A percentile compares a stretch with the other conserved stretches of the same genome.
Evolutionary conservation across 192 early-diverging fungal genomes (phyloP).

Genomic region (Hyaloraphidium curvatum): DNA sequence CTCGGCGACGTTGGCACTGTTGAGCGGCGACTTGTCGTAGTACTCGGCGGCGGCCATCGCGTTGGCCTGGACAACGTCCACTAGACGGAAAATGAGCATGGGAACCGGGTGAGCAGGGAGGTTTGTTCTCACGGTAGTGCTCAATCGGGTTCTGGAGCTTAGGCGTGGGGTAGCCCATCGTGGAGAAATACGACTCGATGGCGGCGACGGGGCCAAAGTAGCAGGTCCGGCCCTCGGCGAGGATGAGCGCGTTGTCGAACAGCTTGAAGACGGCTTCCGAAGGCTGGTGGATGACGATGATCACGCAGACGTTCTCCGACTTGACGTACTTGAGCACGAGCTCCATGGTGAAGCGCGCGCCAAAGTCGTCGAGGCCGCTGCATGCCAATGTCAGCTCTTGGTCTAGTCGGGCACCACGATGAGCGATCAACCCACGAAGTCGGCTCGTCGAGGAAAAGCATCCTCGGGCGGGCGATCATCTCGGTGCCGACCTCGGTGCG

Average conservation of each 20-base stretch:
- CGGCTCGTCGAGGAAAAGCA: neutral
- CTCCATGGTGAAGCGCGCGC: conserved; percentile 46
- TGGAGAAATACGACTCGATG: conserved; percentile 38
- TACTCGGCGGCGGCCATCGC: neutral
- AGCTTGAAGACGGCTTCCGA: conserved; percentile 58
- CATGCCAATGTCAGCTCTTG: too few relatives aligned
- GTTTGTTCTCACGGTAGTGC: conserved; percentile 22
- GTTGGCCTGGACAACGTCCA: neutral
- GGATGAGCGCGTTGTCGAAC: conserved; percentile 50
- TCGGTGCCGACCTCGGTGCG: conserved; percentile 36
- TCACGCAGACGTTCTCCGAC: conserved; percentile 37
- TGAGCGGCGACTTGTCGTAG: neutral
- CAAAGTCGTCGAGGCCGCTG: neutral
- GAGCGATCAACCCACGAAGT: too few relatives aligned
- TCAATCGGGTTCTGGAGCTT: neutral
- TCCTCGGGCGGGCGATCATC: conserved; percentile 9
- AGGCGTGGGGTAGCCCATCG: conserved; percentile 22
- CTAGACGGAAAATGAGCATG: conserved; percentile 38
- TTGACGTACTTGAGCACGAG: conserved; percentile 47
- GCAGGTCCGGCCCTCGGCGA: conserved; percentile 44
- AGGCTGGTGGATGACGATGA: conserved; percentile 36
- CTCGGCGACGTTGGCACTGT: neutral
- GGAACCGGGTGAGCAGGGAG: too few relatives aligned
- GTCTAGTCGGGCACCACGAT: too few relatives aligned
- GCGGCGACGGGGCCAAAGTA: conserved; percentile 43